A percentile compares a stretch with the other conserved stretches of the same genome.
Conservation (phyloP, 805 yeast species). For the Starmerella vaccinii region DNA sequence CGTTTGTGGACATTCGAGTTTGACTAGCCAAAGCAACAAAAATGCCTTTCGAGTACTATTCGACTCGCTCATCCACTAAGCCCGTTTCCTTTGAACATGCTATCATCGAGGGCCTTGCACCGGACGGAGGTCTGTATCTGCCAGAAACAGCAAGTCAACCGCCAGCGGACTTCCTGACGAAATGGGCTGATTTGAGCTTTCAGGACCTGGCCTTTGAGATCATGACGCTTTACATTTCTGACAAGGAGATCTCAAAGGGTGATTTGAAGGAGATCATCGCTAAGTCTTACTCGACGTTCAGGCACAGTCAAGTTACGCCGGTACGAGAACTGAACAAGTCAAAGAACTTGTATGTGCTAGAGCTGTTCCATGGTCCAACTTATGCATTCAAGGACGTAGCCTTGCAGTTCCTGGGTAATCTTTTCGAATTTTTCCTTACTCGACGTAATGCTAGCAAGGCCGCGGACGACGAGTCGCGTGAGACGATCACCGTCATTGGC, state of each 20-base stretch:
- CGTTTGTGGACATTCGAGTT: neutral
- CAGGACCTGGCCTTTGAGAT: slow-evolving; percentile 81
- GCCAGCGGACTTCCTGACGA: slow-evolving; percentile 42
- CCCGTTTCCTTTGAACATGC: slow-evolving; percentile 35
- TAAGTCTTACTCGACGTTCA: slow-evolving; percentile 81
- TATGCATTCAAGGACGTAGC: slow-evolving; percentile 99
- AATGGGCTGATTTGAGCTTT: slow-evolving; percentile 69
- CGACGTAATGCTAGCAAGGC: slow-evolving; percentile 54
- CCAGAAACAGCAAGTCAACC: slow-evolving; percentile 74
- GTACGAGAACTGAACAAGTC: slow-evolving; percentile 48
- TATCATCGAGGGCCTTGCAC: slow-evolving; percentile 65
- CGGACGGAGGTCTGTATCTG: slow-evolving; percentile 91
- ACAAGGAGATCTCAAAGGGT: slow-evolving; percentile 57
- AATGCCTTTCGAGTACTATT: slow-evolving; percentile 30
- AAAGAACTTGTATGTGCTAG: slow-evolving; percentile 60
- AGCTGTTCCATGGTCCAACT: slow-evolving; percentile 97
- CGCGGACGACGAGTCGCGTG: slow-evolving; percentile 44
- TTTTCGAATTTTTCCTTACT: slow-evolving; percentile 81
- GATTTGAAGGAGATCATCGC: slow-evolving; percentile 56
- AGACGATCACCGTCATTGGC: slow-evolving; percentile 89
- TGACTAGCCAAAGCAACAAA: neutral
- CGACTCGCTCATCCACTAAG: slow-evolving; percentile 33
- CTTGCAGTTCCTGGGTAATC: slow-evolving; percentile 91
- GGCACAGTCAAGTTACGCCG: slow-evolving; percentile 84
- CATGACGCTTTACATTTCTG: slow-evolving; percentile 64